Evolutionary conservation across 129 eudicot species (phyloP).

Genomic region (Mikania micrantha): DNA sequence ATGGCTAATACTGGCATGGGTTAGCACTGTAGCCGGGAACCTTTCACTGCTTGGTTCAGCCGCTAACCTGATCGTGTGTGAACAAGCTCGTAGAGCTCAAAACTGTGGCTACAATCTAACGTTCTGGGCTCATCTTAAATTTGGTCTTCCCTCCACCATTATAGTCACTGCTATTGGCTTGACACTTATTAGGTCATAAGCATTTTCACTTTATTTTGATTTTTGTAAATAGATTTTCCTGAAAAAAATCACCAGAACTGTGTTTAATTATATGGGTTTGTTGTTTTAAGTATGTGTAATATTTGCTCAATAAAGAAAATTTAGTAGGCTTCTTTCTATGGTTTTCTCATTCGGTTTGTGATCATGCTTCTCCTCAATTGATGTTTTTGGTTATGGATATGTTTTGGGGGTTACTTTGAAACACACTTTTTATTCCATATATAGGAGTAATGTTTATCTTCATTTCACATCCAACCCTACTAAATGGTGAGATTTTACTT

Average conservation of each 20-base stretch:
- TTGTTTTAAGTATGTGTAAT: neutral
- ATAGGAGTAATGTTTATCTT: too few species aligned
- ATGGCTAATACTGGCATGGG: conserved; percentile 94
- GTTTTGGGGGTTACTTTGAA: too few species aligned
- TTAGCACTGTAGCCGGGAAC: conserved; percentile 87
- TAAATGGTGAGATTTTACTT: too few species aligned
- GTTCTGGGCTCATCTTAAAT: conserved; percentile 75
- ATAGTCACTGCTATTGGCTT: conserved; percentile 76
- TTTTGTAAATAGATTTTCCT: neutral
- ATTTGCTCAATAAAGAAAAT: neutral
- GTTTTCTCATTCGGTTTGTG: too few species aligned
- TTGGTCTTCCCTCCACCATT: conserved; percentile 85
- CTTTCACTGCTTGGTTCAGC: conserved; percentile 86
- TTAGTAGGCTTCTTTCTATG: too few species aligned
- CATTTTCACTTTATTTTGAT: neutral
- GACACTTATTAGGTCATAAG: conserved; percentile 53
- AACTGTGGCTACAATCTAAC: conserved; percentile 65
- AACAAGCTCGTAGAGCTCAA: conserved; percentile 84
- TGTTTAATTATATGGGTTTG: neutral
- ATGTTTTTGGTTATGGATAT: too few species aligned
- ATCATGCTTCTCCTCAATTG: too few species aligned
- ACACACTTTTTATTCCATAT: too few species aligned
- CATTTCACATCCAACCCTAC: too few species aligned
- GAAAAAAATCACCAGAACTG: too few species aligned
- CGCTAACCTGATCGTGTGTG: conserved; percentile 88